These are phyloP conservation scores for Seiridium cupressi DNA, from an alignment of 2,329 filamentous ascomycete genomes.

Conservation along the genomic window DNA sequence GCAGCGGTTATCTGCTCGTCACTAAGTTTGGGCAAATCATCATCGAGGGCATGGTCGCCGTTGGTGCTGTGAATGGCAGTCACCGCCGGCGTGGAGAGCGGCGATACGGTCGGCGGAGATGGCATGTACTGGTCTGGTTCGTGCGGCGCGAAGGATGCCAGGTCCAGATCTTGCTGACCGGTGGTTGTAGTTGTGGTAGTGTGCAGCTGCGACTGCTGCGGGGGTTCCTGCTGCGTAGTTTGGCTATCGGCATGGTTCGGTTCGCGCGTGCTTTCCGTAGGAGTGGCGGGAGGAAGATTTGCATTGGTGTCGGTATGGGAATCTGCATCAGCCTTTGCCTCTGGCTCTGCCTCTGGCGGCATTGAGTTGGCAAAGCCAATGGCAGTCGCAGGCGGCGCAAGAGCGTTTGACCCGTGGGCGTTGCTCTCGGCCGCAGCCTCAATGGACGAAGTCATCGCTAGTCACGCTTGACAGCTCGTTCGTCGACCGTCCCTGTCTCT, in stretches of 20 bases:
- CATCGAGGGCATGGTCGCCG: constrained; percentile 24
- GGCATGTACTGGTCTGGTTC: constrained; percentile 21
- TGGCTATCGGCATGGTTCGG: neutral
- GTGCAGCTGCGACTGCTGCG: constrained; percentile 2
- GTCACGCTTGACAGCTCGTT: constrained; percentile 53
- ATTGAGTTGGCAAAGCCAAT: constrained; percentile 11
- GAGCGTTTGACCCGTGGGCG: constrained; percentile 6
- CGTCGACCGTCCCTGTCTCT: constrained; percentile 34
- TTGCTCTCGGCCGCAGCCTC: constrained; percentile 3
- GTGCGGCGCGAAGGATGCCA: constrained; percentile 7
- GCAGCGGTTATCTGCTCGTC: constrained; percentile 9
- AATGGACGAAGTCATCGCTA: constrained; percentile 62
- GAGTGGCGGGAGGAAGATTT: neutral
- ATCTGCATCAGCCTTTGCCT: neutral
- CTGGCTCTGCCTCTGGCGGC: constrained; percentile 7
- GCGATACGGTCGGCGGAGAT: constrained; percentile 31
- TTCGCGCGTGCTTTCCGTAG: neutral
- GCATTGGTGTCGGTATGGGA: neutral
- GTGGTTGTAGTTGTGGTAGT: constrained; percentile 13
- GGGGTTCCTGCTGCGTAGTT: neutral
- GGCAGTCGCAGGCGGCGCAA: constrained; percentile 7
- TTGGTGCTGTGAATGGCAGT: constrained; percentile 23
- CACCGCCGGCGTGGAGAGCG: constrained; percentile 31
- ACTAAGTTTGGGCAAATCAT: constrained; percentile 17
- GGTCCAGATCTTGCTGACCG: neutral